Evolutionary conservation across 495 filamentous ascomycete species (phyloP).

Genomic region (Penicillium ochrochloron): DNA sequence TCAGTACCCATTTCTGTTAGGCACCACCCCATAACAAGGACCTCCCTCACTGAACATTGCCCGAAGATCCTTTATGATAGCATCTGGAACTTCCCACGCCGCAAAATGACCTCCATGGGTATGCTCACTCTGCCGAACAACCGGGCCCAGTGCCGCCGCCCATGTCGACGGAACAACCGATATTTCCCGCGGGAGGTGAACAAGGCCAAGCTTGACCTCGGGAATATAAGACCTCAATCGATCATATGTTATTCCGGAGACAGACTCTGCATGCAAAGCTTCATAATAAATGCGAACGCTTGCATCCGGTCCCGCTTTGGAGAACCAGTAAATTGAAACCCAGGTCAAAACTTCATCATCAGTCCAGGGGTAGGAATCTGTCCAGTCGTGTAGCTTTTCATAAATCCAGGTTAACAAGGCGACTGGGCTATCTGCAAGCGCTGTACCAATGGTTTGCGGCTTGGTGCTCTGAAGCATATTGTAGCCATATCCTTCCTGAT

Average conservation of each 20-base stretch:
- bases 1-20: slow-evolving; percentile 36
- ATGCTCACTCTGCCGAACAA: slow-evolving; percentile 60
- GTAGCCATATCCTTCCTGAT: slow-evolving; percentile 59
- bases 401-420: slow-evolving; percentile 68
- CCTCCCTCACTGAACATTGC: slow-evolving; percentile 58
- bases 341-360: slow-evolving; percentile 71
- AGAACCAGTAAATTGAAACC: slow-evolving; percentile 67
- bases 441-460: slow-evolving; percentile 65
- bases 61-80: slow-evolving; percentile 58
- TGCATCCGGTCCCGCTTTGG: slow-evolving; percentile 58
- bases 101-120: slow-evolving; percentile 66
- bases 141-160: slow-evolving; percentile 52
- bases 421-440: slow-evolving; percentile 62
- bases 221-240: slow-evolving; percentile 22
- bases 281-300: slow-evolving; percentile 67
- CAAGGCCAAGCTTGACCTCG: slow-evolving; percentile 58
- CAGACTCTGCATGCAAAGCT: slow-evolving; percentile 30
- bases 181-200: slow-evolving; percentile 58
- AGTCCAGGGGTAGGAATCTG: slow-evolving; percentile 68
- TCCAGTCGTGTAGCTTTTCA: slow-evolving; percentile 73
- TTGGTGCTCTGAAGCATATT: slow-evolving; percentile 60
- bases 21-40: slow-evolving; percentile 38
- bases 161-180: slow-evolving; percentile 54
- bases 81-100: slow-evolving; percentile 60
- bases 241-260: slow-evolving; percentile 18